phyloP scores from a whole-genome alignment of 495 filamentous ascomycete genomes.

The Hypoxylon intermedium region DNA sequence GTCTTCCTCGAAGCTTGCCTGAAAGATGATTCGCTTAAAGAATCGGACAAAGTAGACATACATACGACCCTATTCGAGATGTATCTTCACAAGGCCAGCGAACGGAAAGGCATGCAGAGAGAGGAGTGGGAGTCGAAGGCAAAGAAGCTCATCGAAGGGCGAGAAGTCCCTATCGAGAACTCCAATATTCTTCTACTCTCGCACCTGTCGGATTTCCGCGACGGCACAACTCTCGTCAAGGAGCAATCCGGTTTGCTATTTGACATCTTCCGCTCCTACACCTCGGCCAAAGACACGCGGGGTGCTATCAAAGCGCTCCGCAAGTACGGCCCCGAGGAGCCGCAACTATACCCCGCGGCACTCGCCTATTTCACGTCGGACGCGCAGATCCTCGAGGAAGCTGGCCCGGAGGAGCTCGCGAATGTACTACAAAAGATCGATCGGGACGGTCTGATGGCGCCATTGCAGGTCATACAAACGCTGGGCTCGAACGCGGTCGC shows the following conservation, averaged over 20 bases:
- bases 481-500: constrained; percentile 70
- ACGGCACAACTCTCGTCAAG: constrained; percentile 89
- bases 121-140: constrained; percentile 90
- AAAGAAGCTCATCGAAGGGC: constrained; percentile 78
- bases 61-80: constrained; percentile 98
- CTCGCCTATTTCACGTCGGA: constrained; percentile 92
- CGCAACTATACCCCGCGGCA: constrained; percentile 90
- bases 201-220: constrained; percentile 86
- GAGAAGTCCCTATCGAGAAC: constrained; percentile 82
- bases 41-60: constrained; percentile 78
- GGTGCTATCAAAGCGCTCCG: constrained; percentile 87
- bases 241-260: constrained; percentile 91
- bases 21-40: constrained; percentile 67
- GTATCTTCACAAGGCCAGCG: constrained; percentile 87
- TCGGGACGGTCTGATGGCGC: constrained; percentile 89
- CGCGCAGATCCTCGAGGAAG: constrained; percentile 80
- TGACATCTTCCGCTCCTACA: constrained; percentile 97
- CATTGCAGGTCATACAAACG: constrained; percentile 94
- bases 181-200: constrained; percentile 93
- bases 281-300: constrained; percentile 86
- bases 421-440: constrained; percentile 85
- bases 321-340: constrained; percentile 91
- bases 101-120: constrained; percentile 67
- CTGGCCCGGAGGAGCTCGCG: constrained; percentile 81
- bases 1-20: constrained; percentile 87